Evolutionary conservation across 441 rosid species (phyloP), one percentile per base, ranked within the genome.

Genomic region (Jatropha podagrica): DNA sequence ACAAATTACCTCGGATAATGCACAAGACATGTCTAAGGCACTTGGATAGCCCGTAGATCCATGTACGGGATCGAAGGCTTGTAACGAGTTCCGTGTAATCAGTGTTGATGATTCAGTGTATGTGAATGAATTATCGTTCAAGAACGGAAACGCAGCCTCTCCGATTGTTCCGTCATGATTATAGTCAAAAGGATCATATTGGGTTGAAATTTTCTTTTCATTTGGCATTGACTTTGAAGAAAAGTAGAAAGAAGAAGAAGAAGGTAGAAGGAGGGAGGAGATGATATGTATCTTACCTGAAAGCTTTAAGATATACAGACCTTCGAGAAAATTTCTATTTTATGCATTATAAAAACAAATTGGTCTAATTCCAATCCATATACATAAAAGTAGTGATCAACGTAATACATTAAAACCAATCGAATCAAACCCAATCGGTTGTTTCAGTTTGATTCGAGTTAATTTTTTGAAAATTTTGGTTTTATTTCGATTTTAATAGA

Each of bases 1-100:
- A 74, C 66, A 74, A 13, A 84, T 77, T 12, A 85, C 87, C 74
- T 88, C 91, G 20, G 97, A 83, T 6, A 93, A 83, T 23, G 95
- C 88, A 54, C 87, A 86, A 63, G 93, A 86, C 65, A 86, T 32
- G 81, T 82, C 88, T 44, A 90, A 87, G 71, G 88, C 90, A 74
- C 64, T 85, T 0, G 89, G 77, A 27, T 26, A 60, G 64, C 26
- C 64, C 38, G 23, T 27, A 13, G 64, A 60, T 9, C 8, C 9
- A 17, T 54, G 2, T 2, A 26, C 9, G 63, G 13, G 63, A 8
- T 9, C 37, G 12, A 13, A 59, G 38, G 13, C 2, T 20, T 20
- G 0, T 52, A 17, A 14, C 4, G 60, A 14, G 5, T 27, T 27
- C 2, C 2, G 32, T 27, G n/a, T n/a, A 0, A 55, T 18, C 26